Conservation (phyloP, 2,329 filamentous ascomycete species). For the Sarocladium kiliense region DNA sequence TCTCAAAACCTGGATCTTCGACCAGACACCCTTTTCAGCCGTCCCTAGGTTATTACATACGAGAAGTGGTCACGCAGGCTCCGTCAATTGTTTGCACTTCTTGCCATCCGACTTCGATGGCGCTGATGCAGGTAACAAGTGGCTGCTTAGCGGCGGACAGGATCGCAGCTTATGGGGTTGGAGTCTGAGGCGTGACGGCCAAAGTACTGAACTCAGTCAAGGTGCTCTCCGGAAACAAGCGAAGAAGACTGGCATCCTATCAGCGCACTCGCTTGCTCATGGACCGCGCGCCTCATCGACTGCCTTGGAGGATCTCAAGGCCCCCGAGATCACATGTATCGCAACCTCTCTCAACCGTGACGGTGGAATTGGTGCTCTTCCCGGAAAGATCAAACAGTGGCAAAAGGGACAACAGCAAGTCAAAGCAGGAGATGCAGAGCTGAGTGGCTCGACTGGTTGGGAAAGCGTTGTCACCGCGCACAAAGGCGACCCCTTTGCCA, state of each 20-base stretch:
- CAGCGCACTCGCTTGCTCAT: constrained; percentile 45
- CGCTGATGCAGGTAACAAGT: constrained; percentile 83
- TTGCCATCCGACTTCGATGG: constrained; percentile 86
- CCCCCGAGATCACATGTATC: constrained; percentile 85
- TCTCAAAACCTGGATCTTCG: constrained; percentile 93
- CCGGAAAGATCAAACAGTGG: constrained; percentile 77
- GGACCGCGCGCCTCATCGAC: constrained; percentile 47
- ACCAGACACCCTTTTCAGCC: constrained; percentile 83
- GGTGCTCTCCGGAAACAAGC: constrained; percentile 83
- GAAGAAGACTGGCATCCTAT: constrained; percentile 75
- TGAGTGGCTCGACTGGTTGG: constrained; percentile 82
- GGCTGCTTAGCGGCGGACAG: constrained; percentile 83
- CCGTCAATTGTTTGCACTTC: constrained; percentile 78
- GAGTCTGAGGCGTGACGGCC: constrained; percentile 89
- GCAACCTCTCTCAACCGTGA: constrained; percentile 91
- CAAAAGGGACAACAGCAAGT: constrained; percentile 66
- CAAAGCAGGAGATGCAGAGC: constrained; percentile 61
- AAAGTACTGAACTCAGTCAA: constrained; percentile 90
- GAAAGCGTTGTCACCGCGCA: constrained; percentile 96
- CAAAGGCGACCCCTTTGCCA: constrained; percentile 73
- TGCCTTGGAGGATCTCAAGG: constrained; percentile 72
- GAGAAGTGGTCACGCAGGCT: constrained; percentile 82
- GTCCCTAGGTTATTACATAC: constrained; percentile 80
- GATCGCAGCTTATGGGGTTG: constrained; percentile 95
- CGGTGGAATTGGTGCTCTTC: constrained; percentile 82